Evolutionary conservation across 176 grass and related monocot species (phyloP), one percentile per base, ranked within the genome.

Genomic region (Tillandsia leiboldiana): DNA sequence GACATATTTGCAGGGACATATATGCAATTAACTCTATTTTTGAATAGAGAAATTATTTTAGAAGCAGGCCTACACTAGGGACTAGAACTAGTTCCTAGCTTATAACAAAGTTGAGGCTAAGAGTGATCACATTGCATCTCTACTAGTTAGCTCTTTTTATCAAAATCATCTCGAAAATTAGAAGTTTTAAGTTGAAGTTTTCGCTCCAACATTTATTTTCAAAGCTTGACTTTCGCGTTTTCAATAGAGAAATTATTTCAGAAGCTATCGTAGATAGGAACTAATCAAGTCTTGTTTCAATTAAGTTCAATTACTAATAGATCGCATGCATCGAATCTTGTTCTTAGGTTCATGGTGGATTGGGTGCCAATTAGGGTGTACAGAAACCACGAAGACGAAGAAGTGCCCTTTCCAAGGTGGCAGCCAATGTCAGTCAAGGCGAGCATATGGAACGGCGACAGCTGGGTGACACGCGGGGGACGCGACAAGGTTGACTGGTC

Each of bases 401-500:
- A 63, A 7, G 50, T 56, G 64, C 63, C 48, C 0, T 75, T 75
- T 29, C 73, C 64, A 12, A 33, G 49, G 14, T 24, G 73, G 64
- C 73, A 77, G 65, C 74, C 74, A 13, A 77, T 77, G 74, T 69
- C 50, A 1, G 28, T 77, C n/a, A 77, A 59, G 51, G 65, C 20
- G 18, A 77, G 74, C 33, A 17, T 77, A 29, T 77, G 74, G 74
- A 69, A 68, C 42, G 74, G 74, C 15, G 64, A 75, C 23, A 56
- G 64, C n/a, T 75, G 63, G 73, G 73, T 51, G 9, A 75, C 73
- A 3, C 24, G 73, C 2, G 73, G 73, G 11, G 80, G 67, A 2
- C 49, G 3, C 12, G 74, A 83, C 67, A 83, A 77, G 28, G 59
- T 83, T 22, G 52, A 83, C 10, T 77, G 74, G 74, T 67, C 80